A percentile compares a stretch with the other conserved stretches of the same genome.
Evolutionary conservation across 2,329 filamentous ascomycete genomes (phyloP).

Genomic region (Chaetomium strumarium): DNA sequence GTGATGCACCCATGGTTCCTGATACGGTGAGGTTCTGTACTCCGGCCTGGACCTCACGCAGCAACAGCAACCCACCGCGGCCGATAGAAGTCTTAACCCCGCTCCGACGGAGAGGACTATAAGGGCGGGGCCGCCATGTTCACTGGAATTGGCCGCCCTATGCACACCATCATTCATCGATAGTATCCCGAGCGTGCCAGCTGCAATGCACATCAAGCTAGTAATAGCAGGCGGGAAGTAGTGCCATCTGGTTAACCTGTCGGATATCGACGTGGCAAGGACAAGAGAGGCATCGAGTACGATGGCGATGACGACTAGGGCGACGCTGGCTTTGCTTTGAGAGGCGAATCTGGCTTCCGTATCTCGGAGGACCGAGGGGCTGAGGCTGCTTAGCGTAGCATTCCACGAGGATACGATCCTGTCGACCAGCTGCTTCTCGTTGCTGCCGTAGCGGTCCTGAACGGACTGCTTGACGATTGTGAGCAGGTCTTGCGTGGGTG

Average conservation of each 20-base stretch:
- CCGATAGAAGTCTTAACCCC: neutral
- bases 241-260: too few species aligned
- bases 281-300: neutral
- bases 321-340: conserved; percentile 8
- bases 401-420: conserved; percentile 9
- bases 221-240: neutral
- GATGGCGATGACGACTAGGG: conserved; percentile 9
- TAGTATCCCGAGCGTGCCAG: conserved; percentile 6
- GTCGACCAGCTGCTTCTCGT: neutral
- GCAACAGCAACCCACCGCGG: neutral
- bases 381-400: conserved; percentile 5
- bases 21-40: too few species aligned
- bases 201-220: neutral
- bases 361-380: neutral
- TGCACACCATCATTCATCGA: conserved; percentile 13
- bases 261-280: neutral
- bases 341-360: conserved; percentile 2
- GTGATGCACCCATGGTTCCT: too few species aligned
- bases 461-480: conserved; percentile 9
- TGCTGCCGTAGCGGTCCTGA: neutral
- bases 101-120: conserved; percentile 12
- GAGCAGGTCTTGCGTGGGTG: conserved; percentile 8
- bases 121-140: conserved; percentile 4
- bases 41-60: neutral
- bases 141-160: neutral